Percentiles rank a stretch among this genome's conserved stretches.
phyloP scores from a whole-genome alignment of 2,329 filamentous ascomycete species.

The Aspergillus caelatus region DNA sequence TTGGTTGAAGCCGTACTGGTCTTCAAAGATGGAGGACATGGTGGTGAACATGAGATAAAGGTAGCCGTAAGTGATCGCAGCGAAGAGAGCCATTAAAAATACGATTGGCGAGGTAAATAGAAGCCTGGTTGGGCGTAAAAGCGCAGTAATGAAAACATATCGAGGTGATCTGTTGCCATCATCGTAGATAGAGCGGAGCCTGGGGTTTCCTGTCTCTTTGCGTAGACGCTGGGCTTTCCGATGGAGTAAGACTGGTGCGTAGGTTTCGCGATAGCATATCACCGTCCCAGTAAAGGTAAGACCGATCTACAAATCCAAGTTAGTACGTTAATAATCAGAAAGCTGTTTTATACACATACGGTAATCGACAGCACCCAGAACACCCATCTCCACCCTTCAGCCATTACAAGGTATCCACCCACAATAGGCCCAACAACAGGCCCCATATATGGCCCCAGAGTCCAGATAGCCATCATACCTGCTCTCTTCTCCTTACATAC shows the following conservation, averaged over 20 bases:
- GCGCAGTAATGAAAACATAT: background rate
- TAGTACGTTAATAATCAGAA: too few relatives aligned
- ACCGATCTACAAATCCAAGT: too few relatives aligned
- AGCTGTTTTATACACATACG: too few relatives aligned
- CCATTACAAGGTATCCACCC: background rate
- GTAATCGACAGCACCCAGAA: background rate
- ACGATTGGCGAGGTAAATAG: background rate
- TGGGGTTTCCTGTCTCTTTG: background rate
- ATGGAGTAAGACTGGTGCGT: background rate
- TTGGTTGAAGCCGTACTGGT: background rate
- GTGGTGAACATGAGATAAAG: background rate
- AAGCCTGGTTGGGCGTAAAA: background rate
- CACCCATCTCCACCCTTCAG: background rate
- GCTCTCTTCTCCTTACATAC: background rate
- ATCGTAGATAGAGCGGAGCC: background rate
- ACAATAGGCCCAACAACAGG: background rate
- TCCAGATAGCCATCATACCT: background rate
- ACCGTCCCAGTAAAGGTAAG: too few relatives aligned
- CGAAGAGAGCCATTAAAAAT: background rate
- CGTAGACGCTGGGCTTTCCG: background rate
- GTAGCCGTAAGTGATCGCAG: background rate
- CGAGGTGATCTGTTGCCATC: too few relatives aligned
- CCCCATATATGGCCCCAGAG: background rate
- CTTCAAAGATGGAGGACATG: background rate
- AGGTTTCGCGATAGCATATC: background rate